Evolutionary conservation across 2,329 filamentous ascomycete genomes (phyloP), one percentile per base, ranked within the genome.

Genomic region (Clonostachys rhizophaga): DNA sequence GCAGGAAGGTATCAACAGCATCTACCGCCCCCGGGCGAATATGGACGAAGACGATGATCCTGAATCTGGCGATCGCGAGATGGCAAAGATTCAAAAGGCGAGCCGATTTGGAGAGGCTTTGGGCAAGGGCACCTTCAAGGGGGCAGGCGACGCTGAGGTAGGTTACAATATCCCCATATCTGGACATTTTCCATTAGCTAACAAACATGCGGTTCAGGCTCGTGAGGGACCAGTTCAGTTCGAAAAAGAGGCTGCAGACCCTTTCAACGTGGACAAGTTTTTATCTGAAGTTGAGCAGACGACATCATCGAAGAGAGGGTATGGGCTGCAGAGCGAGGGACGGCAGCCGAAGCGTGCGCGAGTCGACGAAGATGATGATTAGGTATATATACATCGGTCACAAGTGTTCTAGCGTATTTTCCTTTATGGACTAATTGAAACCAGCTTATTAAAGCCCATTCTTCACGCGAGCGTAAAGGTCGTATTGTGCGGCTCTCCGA

Each of bases 161-260:
- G 73, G 79, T 39, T 39, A 20, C n/a, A 10, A 24, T 35, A 8
- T 42, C 14, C 7, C 18, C 35, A 13, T 35, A 36, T 35, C 41
- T 44, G 44, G 35, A 35, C 14, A 12, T 17, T 34, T 18, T 42
- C 5, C n/a, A 45, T 56, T 30, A 5, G 24, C 24, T 30, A 30
- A 30, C 24, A 30, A 30, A 30, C 3, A 30, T 10, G 24, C 9
- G 24, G 24, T 39, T 18, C 17, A 87, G 82, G 83, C 81, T 51
- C 82, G 91, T 47, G 89, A 95, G 58, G 94, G 94, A 6, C 94
- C 94, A 1, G 94, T 99, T 30, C 89, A 96, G 65, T 99, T 99
- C 58, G 92, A 97, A 67, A 95, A 92, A 68, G 92, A 96, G 46
- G 79, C 70, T 2, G 70, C 69, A 33, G 92, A 97, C 67, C 91